phyloP scores from a whole-genome alignment of 495 filamentous ascomycete genomes.

The Annulohypoxylon nitens region DNA sequence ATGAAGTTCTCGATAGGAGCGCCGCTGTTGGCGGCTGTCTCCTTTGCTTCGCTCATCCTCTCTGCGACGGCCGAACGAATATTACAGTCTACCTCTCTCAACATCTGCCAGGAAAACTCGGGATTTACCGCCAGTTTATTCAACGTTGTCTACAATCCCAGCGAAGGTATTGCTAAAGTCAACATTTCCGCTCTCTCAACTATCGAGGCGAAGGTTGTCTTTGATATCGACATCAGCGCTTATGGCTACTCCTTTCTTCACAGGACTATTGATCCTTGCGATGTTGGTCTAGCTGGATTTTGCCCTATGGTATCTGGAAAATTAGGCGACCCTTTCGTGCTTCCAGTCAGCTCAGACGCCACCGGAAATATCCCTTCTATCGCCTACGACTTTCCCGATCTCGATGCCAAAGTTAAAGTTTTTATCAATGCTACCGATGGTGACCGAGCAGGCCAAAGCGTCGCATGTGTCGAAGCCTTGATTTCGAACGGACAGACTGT shows the following conservation, averaged over 20 bases:
- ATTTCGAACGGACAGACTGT: conserved; percentile 95
- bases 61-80: conserved; percentile 52
- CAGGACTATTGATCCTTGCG: conserved; percentile 80
- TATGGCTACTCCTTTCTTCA: conserved; percentile 81
- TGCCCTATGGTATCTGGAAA: conserved; percentile 93
- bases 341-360: conserved; percentile 68
- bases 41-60: conserved; percentile 51
- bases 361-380: conserved; percentile 80
- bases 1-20: conserved; percentile 36
- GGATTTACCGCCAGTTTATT: conserved; percentile 87
- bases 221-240: conserved; percentile 80
- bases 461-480: conserved; percentile 89
- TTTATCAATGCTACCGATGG: conserved; percentile 77
- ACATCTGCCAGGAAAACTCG: conserved; percentile 81
- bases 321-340: conserved; percentile 76
- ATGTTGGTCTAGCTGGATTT: conserved; percentile 74
- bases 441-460: conserved; percentile 65
- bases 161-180: conserved; percentile 75
- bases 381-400: conserved; percentile 90
- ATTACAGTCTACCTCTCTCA: conserved; percentile 81
- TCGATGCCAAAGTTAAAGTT: conserved; percentile 88
- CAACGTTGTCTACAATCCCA: conserved; percentile 81
- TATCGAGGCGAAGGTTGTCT: conserved; percentile 87
- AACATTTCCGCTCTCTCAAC: conserved; percentile 86
- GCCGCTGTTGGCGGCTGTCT: conserved; percentile 37